Conservation (phyloP, 2,329 filamentous ascomycete species). For the Stagonosporopsis tanaceti region DNA sequence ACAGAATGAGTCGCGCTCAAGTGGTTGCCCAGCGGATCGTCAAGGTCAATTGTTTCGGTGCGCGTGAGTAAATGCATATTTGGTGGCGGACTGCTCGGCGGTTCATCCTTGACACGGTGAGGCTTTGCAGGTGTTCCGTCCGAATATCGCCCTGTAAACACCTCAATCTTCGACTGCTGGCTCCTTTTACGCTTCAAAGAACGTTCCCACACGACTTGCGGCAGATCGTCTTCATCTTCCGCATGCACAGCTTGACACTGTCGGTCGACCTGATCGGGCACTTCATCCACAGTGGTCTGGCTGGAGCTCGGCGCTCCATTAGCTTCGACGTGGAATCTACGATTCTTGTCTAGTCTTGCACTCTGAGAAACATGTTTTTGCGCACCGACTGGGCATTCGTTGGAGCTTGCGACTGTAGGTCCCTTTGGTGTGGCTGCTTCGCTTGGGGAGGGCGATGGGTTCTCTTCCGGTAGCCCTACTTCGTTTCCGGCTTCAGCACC, state of each 20-base stretch:
- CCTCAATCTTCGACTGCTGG: constrained; percentile 25
- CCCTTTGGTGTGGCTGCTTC: constrained; percentile 13
- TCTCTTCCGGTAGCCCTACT: not conserved
- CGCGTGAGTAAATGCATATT: constrained; percentile 31
- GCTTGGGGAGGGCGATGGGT: not conserved
- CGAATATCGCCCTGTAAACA: constrained; percentile 32
- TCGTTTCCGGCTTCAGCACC: not conserved
- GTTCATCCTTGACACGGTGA: constrained; percentile 53
- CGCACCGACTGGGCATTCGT: not conserved
- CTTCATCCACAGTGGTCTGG: constrained; percentile 55
- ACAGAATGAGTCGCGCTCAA: constrained; percentile 43
- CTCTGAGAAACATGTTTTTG: not conserved
- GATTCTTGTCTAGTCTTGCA: not conserved
- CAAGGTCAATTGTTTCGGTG: constrained; percentile 56
- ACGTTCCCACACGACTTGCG: constrained; percentile 53
- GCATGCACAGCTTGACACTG: constrained; percentile 8
- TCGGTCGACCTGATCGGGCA: constrained; percentile 22
- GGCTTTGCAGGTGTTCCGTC: constrained; percentile 43
- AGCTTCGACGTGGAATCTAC: not conserved
- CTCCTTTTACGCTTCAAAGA: constrained; percentile 54
- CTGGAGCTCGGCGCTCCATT: constrained; percentile 46
- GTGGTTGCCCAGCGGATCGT: constrained; percentile 44
- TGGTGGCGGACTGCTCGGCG: constrained; percentile 42
- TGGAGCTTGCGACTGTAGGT: not conserved
- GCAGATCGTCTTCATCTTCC: constrained; percentile 47